Conservation (phyloP, 1,139 yeast species). For the Meyerozyma smithsonii region DNA sequence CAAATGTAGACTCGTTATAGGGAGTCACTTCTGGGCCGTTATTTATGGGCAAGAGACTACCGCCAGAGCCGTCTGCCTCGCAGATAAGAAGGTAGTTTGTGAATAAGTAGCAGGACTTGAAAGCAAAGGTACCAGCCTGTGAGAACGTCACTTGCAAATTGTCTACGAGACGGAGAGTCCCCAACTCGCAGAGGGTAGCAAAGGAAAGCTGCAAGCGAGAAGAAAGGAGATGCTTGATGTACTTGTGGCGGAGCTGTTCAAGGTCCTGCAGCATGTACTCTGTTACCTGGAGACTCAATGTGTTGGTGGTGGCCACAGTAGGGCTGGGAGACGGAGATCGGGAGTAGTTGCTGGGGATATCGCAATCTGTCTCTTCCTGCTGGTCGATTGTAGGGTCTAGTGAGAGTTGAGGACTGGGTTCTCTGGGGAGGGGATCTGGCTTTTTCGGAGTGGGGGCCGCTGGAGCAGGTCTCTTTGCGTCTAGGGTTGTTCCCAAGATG, state of each 20-base stretch:
- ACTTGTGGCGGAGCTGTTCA: constrained; percentile 24
- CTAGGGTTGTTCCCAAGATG: not conserved
- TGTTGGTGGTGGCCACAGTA: constrained; percentile 13
- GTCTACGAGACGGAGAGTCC: constrained; percentile 37
- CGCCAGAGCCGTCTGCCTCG: constrained; percentile 7
- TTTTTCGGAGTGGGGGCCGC: not conserved
- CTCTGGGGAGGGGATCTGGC: constrained; percentile 1
- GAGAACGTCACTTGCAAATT: constrained; percentile 17
- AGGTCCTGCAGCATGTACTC: constrained; percentile 18
- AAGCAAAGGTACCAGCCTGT: constrained; percentile 6
- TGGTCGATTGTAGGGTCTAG: no score
- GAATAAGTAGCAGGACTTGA: constrained; percentile 27
- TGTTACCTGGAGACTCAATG: constrained; percentile 14
- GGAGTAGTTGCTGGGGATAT: no score
- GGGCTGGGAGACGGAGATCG: constrained; percentile 13
- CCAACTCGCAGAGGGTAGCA: constrained; percentile 25
- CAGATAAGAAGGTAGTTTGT: constrained; percentile 29
- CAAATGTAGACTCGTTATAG: constrained; percentile 16
- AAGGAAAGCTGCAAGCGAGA: constrained; percentile 21
- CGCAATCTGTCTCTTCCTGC: no score
- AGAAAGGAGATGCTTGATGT: constrained; percentile 25
- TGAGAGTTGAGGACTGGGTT: constrained; percentile 9
- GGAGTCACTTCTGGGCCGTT: constrained; percentile 9
- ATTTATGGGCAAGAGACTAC: constrained; percentile 13
- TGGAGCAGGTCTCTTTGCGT: not conserved